Evolutionary conservation across 2,329 filamentous ascomycete genomes (phyloP), one percentile per base, ranked within the genome.

Genomic region (Fusarium sp.): DNA sequence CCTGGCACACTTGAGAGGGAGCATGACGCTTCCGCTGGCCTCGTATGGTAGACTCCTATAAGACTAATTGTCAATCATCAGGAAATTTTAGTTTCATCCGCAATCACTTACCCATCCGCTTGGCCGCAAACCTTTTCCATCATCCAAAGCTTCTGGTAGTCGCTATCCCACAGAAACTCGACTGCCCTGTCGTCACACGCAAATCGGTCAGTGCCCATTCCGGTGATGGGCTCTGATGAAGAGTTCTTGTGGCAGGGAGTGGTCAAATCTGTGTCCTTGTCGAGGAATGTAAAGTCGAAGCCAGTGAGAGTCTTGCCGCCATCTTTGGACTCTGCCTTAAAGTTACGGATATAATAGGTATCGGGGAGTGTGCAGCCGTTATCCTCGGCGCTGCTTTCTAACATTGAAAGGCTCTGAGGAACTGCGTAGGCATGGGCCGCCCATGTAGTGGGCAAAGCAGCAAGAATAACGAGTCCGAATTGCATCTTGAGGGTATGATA

Each of bases 231-330:
- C 38, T 69, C 68, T 5, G 84, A 85, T 9, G 79, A 80, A 20
- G 79, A 77, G 73, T 86, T 84, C 73, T 79, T 80, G 40, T 79
- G 75, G 76, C 85, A 87, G 3, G 66, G 62, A 12, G 84, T 84
- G n/a, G 74, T 72, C 49, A 83, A 73, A 4, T 72, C 67, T 20
- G 83, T 85, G n/a, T 71, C 75, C 13, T 74, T 49, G 69, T 86
- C 83, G 41, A 74, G 53, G 74, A 81, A 86, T 53, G 63, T 73
- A 68, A 86, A 86, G 57, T 78, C 69, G 65, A 82, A 74, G 10
- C 73, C 74, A 20, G 73, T 65, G 22, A 82, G 69, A 11, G 75
- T 76, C 25, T 76, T 58, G n/a, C 77, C 78, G 8, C 75, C 79
- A 60, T 80, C 70, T 57, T 80, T 79, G 49, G 77, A 77, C 22